Percentiles rank a stretch among this genome's conserved stretches.
Evolutionary conservation across 345 rosid genomes (phyloP).

Genomic region (Brassica napus): DNA sequence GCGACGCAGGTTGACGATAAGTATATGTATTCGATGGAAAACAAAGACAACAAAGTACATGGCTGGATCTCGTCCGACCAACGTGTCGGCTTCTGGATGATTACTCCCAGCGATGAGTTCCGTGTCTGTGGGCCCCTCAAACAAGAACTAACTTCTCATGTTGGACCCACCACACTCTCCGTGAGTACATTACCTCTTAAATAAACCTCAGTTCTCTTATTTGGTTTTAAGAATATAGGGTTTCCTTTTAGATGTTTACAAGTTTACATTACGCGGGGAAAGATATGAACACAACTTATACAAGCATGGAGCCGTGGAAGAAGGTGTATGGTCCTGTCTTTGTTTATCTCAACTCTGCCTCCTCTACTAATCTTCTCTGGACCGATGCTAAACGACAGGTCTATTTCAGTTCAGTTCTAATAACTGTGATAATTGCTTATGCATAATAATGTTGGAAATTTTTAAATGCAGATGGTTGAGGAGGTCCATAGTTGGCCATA

Average conservation of each 20-base stretch:
- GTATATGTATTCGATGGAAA: conserved; percentile 69
- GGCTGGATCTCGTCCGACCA: conserved; percentile 71
- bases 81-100: conserved; percentile 83
- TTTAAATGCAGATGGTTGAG: conserved; percentile 48
- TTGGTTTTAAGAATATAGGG: not conserved
- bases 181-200: conserved; percentile 40
- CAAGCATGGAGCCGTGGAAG: conserved; percentile 69
- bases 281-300: conserved; percentile 53
- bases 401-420: conserved; percentile 17
- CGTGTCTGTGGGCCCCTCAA: conserved; percentile 68
- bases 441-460: not conserved
- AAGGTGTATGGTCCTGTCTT: conserved; percentile 81
- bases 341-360: conserved; percentile 70
- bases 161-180: conserved; percentile 62
- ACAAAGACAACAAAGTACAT: conserved; percentile 60
- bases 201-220: not conserved
- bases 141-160: conserved; percentile 89
- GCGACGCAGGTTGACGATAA: conserved; percentile 84
- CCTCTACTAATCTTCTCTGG: conserved; percentile 46
- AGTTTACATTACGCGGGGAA: conserved; percentile 78
- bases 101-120: conserved; percentile 75
- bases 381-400: conserved; percentile 82
- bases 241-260: conserved; percentile 70
- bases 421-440: not conserved
- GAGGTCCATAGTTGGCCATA: conserved; percentile 81